phyloP scores from a whole-genome alignment of 2,329 filamentous ascomycete species.

The Fusarium kyushuense region DNA sequence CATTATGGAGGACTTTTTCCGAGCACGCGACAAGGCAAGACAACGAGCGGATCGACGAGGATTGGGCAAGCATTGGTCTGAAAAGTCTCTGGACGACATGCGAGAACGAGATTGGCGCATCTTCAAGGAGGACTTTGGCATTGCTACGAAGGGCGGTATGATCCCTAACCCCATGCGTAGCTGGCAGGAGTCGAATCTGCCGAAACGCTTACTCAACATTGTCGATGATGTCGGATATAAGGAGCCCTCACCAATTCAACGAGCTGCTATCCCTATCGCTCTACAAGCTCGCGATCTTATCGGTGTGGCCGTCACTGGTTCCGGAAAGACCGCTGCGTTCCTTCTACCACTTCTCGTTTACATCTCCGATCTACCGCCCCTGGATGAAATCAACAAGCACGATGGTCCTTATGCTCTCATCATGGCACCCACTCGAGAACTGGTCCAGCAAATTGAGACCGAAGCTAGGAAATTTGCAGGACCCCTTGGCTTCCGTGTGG shows the following conservation, averaged over 20 bases:
- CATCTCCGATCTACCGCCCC: slow-evolving; percentile 87
- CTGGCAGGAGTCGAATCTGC: slow-evolving; percentile 88
- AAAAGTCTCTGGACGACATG: slow-evolving; percentile 94
- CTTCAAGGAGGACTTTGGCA: slow-evolving; percentile 99
- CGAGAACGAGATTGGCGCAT: slow-evolving; percentile 98
- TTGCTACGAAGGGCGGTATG: slow-evolving; percentile 89
- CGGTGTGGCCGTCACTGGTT: slow-evolving; percentile 96
- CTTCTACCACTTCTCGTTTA: slow-evolving; percentile 92
- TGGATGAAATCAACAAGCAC: slow-evolving; percentile 88
- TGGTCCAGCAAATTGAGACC: slow-evolving; percentile 96
- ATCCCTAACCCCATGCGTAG: slow-evolving; percentile 97
- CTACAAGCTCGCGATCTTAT: slow-evolving; percentile 95
- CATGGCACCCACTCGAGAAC: slow-evolving; percentile 93
- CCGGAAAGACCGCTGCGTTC: slow-evolving; percentile 97
- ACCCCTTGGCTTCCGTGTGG: slow-evolving; percentile 91
- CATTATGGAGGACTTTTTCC: slow-evolving; percentile 84
- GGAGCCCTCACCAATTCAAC: slow-evolving; percentile 91
- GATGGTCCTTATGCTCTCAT: slow-evolving; percentile 98
- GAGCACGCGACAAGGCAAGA: slow-evolving; percentile 70
- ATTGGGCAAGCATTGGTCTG: slow-evolving; percentile 93
- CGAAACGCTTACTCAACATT: slow-evolving; percentile 81
- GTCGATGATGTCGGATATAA: slow-evolving; percentile 88
- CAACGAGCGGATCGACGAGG: slow-evolving; percentile 79
- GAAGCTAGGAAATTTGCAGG: slow-evolving; percentile 93
- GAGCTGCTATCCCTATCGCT: slow-evolving; percentile 95